Evolutionary conservation across 2,329 filamentous ascomycete genomes (phyloP), one percentile per base, ranked within the genome.

Genomic region (Lachnellula occidentalis): DNA sequence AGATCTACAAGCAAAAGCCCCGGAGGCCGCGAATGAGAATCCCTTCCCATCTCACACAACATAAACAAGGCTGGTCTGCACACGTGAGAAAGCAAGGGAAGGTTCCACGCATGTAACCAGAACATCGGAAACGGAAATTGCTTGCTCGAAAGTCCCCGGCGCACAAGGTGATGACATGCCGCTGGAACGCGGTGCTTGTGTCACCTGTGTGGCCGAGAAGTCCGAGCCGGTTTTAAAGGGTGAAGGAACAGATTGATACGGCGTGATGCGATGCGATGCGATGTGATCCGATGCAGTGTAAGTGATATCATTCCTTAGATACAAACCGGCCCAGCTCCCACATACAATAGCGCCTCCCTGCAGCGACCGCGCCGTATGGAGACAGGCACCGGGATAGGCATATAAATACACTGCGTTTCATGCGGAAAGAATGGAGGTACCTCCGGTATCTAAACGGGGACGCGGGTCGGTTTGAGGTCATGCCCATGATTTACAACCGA

Each of bases 401-500:
- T 39, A n/a, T 39, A 31, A 5, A 27, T n/a, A 21, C 21, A 27
- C 14, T 12, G 43, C 22, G 34, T 45, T 27, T 6, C 11, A 15
- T 24, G 43, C 2, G 22, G 41, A 37, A 7, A 34, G n/a, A 15
- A 36, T 21, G 14, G n/a, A 45, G 36, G 12, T 17, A 45, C 22
- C 21, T 21, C 8, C 11, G 41, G 19, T 21, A 22, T 22, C n/a
- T 22, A 9, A 17, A 43, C 21, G 8, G 7, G 19, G 41, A 24
- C n/a, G 41, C 43, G 22, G 19, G 22, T 31, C 15, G 21, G 21
- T 17, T 19, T 14, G 11, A 45, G 22, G 22, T 24, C 43, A 17
- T 21, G 19, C 41, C 17, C 43, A 36, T 14, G 24, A 36, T 62
- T 76, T 78, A 96, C 72, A 96, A 74, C 63, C 88, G 83, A 71